Base-by-base conservation (phyloP, 225 moss, liverwort and hornwort species). In the Polytrichum formosum region DNA sequence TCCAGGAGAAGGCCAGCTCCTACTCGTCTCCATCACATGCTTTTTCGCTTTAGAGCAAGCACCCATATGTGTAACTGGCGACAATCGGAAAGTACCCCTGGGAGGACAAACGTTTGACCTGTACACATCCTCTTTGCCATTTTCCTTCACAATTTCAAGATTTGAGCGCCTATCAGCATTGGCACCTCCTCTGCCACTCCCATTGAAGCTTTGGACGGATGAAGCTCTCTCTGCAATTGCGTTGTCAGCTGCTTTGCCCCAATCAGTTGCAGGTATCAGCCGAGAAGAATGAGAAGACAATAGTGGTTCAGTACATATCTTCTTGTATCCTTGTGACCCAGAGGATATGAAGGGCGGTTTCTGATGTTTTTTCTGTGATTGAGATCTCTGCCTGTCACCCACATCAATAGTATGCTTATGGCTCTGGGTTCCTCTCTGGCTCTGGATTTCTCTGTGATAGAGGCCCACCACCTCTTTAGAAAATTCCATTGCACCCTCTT, bases 341-440 rank as follows among this genome's bases (percentile, higher is more conserved):
- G 87, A 87, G 18, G 84, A 69, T 76, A 87, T 78, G 67, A 87
- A 87, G 25, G 87, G 87, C 65, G 87, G 84, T 63, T 83, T 80
- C 21, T 68, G 59, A 61, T 70, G 33, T 71, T 81, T 25, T 72
- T 67, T 61, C 58, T 82, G 82, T 53, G 61, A 77, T 61, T 80
- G 86, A 61, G 61, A 63, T 76, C 62, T 83, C 56, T 73, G 73
- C 29, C 63, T 58, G 54, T 85, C 81, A 37, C 62, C 65, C 68
- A 53, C 73, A 2, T 74, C 74, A 65, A 29, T 65, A 25, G 56
- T 56, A 29, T 62, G 76, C 68, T 28, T 55, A 6, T 26, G 26
- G 7, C 59, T 69, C 20, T 35, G 61, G 30, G 30, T 37, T 29
- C 61, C 56, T 54, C 54, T 73, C 55, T 26, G 72, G n/a, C 21